Evolutionary conservation across 2,329 filamentous ascomycete species (phyloP).

Genomic region (Cryphonectria japonica): DNA sequence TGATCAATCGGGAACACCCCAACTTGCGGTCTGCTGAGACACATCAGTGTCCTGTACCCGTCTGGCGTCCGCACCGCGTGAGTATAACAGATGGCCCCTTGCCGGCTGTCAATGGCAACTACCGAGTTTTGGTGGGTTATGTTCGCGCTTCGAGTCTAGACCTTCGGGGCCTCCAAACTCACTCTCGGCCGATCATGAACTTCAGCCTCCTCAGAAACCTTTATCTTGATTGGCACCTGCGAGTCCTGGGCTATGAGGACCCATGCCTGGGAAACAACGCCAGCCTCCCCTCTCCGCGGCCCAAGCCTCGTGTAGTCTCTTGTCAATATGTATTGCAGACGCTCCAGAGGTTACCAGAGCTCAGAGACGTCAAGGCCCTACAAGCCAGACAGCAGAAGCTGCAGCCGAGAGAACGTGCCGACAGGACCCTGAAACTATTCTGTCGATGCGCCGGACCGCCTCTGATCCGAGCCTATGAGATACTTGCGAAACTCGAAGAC

Average conservation of each 20-base stretch:
- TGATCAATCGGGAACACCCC: neutral
- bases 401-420: conserved; percentile 8
- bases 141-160: conserved; percentile 12
- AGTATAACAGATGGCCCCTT: conserved; percentile 3
- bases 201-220: conserved; percentile 23
- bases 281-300: neutral
- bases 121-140: neutral
- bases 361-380: conserved; percentile 13
- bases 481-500: conserved; percentile 10
- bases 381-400: conserved; percentile 20
- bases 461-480: conserved; percentile 18
- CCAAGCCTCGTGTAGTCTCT: conserved; percentile 8
- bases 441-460: conserved; percentile 23
- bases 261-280: conserved; percentile 8
- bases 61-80: neutral
- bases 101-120: neutral
- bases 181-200: conserved; percentile 19
- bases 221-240: conserved; percentile 21
- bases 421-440: conserved; percentile 18
- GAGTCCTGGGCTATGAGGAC: conserved; percentile 15
- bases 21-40: neutral
- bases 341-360: conserved; percentile 16
- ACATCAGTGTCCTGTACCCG: neutral
- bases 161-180: neutral
- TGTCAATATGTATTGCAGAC: conserved; percentile 19